phyloP scores from a whole-genome alignment of 1,284 basidiomycete genomes.

The Fistulina hepatica region DNA sequence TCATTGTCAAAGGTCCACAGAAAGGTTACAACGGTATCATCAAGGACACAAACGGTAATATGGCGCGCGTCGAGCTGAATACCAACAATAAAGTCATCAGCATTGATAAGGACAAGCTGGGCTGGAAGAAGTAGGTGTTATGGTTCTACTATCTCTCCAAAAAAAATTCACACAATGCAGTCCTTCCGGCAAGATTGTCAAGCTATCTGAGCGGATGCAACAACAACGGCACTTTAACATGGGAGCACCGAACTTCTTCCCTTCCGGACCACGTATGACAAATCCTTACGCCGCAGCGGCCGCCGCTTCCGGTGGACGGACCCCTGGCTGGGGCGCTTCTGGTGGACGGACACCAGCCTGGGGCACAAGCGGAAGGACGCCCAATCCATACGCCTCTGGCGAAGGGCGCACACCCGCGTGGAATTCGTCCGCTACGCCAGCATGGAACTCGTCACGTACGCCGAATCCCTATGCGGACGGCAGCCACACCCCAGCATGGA shows the following conservation, averaged over 20 bases:
- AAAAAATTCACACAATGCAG: not conserved
- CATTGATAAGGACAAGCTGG: constrained; percentile 73
- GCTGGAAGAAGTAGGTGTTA: constrained; percentile 62
- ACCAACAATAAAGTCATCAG: constrained; percentile 87
- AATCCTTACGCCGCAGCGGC: not conserved
- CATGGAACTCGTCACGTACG: constrained; percentile 51
- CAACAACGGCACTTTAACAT: not conserved
- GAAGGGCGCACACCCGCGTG: constrained; percentile 56
- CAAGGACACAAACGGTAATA: constrained; percentile 88
- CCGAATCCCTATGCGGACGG: constrained; percentile 59
- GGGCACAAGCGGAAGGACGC: constrained; percentile 34
- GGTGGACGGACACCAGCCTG: constrained; percentile 33
- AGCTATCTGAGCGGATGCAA: not conserved
- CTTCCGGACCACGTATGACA: constrained; percentile 1
- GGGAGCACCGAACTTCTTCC: not conserved
- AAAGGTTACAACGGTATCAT: constrained; percentile 91
- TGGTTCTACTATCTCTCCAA: too few species aligned
- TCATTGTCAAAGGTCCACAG: constrained; percentile 78
- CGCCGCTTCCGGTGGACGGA: too few species aligned
- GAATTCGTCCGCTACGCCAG: constrained; percentile 45
- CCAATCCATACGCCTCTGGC: constrained; percentile 44
- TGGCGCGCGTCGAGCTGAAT: constrained; percentile 85
- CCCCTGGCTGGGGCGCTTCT: too few species aligned
- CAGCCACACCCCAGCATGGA: constrained; percentile 48
- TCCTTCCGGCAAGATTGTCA: too few species aligned